Evolutionary conservation across 352 stramenopile genomes (phyloP).

Genomic region (Pythium sukuiense): DNA sequence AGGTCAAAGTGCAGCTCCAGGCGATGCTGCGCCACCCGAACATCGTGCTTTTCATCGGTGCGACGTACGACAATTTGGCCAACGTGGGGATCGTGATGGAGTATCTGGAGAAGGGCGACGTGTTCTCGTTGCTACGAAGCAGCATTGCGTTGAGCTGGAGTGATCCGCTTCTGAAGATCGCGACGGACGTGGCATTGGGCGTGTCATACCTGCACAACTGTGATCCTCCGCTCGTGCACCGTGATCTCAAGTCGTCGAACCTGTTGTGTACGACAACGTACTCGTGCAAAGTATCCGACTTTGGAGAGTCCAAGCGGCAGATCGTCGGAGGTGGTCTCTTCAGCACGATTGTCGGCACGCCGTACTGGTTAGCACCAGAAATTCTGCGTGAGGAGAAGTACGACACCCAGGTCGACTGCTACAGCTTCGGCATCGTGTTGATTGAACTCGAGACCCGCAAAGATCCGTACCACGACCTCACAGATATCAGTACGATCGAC

Average conservation of each 20-base stretch:
- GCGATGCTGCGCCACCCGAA: conserved; percentile 81
- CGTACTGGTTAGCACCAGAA: conserved; percentile 86
- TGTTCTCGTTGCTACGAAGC: conserved; percentile 61
- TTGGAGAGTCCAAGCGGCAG: conserved; percentile 72
- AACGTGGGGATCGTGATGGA: conserved; percentile 80
- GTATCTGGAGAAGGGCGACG: conserved; percentile 73
- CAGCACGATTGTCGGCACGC: conserved; percentile 78
- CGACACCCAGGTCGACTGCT: conserved; percentile 82
- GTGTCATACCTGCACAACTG: conserved; percentile 83
- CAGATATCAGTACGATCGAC: conserved; percentile 64
- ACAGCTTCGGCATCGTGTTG: conserved; percentile 88
- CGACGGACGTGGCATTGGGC: conserved; percentile 78
- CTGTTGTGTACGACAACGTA: conserved; percentile 73
- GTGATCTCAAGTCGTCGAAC: conserved; percentile 83
- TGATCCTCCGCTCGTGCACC: conserved; percentile 75
- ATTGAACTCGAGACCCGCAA: conserved; percentile 78
- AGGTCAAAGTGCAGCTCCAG: conserved; percentile 74
- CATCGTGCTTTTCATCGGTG: conserved; percentile 86
- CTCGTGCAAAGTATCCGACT: conserved; percentile 83
- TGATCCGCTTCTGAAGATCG: conserved; percentile 78
- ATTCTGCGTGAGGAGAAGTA: conserved; percentile 83
- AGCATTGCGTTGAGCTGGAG: conserved; percentile 70
- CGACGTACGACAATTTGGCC: conserved; percentile 79
- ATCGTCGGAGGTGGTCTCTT: conserved; percentile 45
- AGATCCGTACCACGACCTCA: conserved; percentile 69